Evolutionary conservation across 805 yeast species (phyloP).

Genomic region (Starmera pachycereana): DNA sequence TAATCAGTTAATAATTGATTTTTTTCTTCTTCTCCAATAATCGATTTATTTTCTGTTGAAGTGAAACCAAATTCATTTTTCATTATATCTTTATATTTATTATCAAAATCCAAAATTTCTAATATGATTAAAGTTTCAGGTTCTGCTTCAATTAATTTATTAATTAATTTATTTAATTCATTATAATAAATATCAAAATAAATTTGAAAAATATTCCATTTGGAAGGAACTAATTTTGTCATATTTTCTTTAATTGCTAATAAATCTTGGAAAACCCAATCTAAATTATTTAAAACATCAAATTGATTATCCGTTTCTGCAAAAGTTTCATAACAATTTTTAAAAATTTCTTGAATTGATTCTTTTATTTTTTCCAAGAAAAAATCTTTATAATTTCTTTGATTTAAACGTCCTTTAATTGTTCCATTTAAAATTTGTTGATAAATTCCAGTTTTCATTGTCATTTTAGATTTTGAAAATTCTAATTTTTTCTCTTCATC

Average conservation of each 20-base stretch:
- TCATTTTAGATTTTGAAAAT: slow-evolving; percentile 14
- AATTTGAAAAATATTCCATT: slow-evolving; percentile 63
- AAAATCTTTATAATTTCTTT: slow-evolving; percentile 52
- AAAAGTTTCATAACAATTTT: slow-evolving; percentile 48
- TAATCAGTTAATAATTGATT: slow-evolving; percentile 70
- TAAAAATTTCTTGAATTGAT: slow-evolving; percentile 57
- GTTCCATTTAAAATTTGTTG: slow-evolving; percentile 32
- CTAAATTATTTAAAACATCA: slow-evolving; percentile 56
- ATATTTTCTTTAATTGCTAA: slow-evolving; percentile 52
- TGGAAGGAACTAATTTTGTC: slow-evolving; percentile 48
- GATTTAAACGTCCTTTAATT: slow-evolving; percentile 29
- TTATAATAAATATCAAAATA: slow-evolving; percentile 59
- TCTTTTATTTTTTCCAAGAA: slow-evolving; percentile 49
- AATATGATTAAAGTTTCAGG: slow-evolving; percentile 74
- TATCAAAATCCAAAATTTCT: slow-evolving; percentile 67
- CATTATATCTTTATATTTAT: slow-evolving; percentile 49
- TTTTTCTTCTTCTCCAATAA: slow-evolving; percentile 64
- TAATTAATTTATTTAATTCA: slow-evolving; percentile 53
- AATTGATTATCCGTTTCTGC: slow-evolving; percentile 35
- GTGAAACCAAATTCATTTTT: slow-evolving; percentile 37
- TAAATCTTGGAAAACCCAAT: slow-evolving; percentile 80
- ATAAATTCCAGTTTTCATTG: slow-evolving; percentile 19
- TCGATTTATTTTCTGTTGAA: slow-evolving; percentile 37
- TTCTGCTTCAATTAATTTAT: slow-evolving; percentile 52
- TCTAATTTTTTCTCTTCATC: slow-evolving; percentile 18